Conservation (phyloP, 73 alveolate genomes). For the Diophrys sp. region DNA sequence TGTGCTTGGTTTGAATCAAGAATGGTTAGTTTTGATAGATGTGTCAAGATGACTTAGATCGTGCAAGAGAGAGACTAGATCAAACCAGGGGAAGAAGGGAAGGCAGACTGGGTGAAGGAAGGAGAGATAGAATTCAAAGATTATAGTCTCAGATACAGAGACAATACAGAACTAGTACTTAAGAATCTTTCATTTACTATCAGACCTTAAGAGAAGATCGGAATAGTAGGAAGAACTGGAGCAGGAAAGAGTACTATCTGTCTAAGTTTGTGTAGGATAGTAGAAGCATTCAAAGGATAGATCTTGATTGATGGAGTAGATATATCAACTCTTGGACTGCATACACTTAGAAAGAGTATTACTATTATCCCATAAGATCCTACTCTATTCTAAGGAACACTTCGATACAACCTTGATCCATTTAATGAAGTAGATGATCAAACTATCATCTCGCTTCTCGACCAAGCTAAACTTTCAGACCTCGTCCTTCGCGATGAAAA, state of each 20-base stretch:
- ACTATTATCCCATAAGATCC: slow-evolving; percentile 85
- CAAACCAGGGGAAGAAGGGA: background rate
- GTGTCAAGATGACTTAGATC: slow-evolving; percentile 21
- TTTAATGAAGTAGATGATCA: slow-evolving; percentile 45
- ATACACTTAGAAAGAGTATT: slow-evolving; percentile 66
- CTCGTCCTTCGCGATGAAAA: slow-evolving; percentile 54
- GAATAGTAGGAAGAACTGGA: slow-evolving; percentile 91
- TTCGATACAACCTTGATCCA: slow-evolving; percentile 88
- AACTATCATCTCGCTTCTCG: slow-evolving; percentile 62
- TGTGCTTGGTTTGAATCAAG: slow-evolving; percentile 32
- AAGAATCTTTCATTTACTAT: slow-evolving; percentile 45
- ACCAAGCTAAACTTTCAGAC: slow-evolving; percentile 68
- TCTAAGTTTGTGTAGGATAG: slow-evolving; percentile 72
- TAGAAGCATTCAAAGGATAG: slow-evolving; percentile 60
- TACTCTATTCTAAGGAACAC: slow-evolving; percentile 69
- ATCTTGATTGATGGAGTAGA: slow-evolving; percentile 80
- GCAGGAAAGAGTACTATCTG: slow-evolving; percentile 85
- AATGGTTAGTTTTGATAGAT: slow-evolving; percentile 46
- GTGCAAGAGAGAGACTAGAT: slow-evolving; percentile 1
- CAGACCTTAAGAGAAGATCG: slow-evolving; percentile 51
- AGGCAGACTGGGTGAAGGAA: slow-evolving; percentile 55
- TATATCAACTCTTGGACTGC: slow-evolving; percentile 63
- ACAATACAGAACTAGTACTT: slow-evolving; percentile 46
- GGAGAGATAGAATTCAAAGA: slow-evolving; percentile 64
- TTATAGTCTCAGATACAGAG: slow-evolving; percentile 65